Percentiles rank a stretch among this genome's conserved stretches.
These are phyloP conservation scores for Eimeria zaria DNA, from an alignment of 169 alveolate genomes.

Conservation along the genomic window DNA sequence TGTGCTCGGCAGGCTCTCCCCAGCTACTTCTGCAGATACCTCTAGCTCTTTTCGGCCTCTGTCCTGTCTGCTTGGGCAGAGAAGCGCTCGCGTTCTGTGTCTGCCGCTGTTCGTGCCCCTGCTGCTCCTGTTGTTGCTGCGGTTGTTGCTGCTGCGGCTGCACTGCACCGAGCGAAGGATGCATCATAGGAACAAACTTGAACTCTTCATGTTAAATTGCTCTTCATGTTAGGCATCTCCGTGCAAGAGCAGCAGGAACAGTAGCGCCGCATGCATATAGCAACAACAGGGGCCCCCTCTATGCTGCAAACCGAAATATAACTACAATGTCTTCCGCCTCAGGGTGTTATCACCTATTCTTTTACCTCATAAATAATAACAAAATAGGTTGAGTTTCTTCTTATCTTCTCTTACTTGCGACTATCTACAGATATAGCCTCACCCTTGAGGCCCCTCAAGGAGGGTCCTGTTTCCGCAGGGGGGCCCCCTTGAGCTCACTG, in stretches of 20 bases:
- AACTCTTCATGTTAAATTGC: not conserved
- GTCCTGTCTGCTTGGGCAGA: not conserved
- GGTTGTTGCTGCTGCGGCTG: conserved; percentile 41
- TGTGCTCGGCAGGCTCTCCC: not conserved
- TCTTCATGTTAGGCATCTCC: not conserved
- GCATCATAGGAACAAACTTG: conserved; percentile 26
- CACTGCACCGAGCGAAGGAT: conserved; percentile 7
- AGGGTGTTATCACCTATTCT: not conserved
- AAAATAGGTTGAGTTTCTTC: not conserved
- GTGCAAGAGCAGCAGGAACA: not conserved
- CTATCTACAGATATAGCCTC: not conserved
- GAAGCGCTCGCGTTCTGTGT: not conserved
- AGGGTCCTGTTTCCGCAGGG: not conserved
- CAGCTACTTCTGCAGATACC: not conserved
- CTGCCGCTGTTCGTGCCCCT: not conserved
- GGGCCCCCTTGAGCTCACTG: not conserved
- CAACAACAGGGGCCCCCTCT: not conserved
- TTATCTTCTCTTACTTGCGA: not conserved
- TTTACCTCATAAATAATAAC: not conserved
- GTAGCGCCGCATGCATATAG: conserved; percentile 20
- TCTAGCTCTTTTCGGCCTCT: not conserved
- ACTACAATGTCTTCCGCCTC: not conserved
- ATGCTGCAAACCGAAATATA: not conserved
- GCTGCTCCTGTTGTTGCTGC: not conserved
- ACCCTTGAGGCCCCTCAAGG: not conserved